Evolutionary conservation across 441 rosid species (phyloP).

Genomic region (Populus hybrid): DNA sequence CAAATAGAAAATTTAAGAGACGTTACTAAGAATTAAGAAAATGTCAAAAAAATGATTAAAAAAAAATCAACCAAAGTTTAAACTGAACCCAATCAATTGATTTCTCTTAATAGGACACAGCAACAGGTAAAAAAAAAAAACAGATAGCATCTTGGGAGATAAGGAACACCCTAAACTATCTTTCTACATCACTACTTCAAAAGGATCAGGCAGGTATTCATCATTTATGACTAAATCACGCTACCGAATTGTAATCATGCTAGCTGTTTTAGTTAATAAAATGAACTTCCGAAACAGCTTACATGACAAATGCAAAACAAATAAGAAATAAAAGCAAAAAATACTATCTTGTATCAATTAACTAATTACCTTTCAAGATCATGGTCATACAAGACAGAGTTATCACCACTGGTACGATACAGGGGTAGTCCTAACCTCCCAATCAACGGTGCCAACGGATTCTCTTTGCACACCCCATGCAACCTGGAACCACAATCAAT

Average conservation of each 20-base stretch:
- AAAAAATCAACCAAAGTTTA: not conserved
- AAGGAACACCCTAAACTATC: not conserved
- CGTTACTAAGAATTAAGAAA: not conserved
- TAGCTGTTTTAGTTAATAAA: not conserved
- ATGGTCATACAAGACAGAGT: conserved; percentile 93
- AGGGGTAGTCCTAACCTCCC: conserved; percentile 87
- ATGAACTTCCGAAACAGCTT: not conserved
- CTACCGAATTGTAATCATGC: not conserved
- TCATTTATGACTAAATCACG: not conserved
- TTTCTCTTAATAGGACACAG: not conserved
- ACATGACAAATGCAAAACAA: not conserved
- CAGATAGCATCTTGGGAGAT: not conserved
- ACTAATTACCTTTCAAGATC: conserved; percentile 82
- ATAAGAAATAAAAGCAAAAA: not conserved
- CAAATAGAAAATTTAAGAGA: not conserved
- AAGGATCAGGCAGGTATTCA: not conserved
- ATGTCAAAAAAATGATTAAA: not conserved
- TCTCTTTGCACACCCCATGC: conserved; percentile 97
- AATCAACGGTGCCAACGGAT: conserved; percentile 88
- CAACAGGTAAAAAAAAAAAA: not conserved
- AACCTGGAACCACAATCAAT: conserved; percentile 46
- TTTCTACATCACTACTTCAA: not conserved
- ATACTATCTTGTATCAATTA: not conserved
- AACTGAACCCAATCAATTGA: not conserved
- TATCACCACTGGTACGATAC: conserved; percentile 93